A percentile compares a stretch with the other conserved stretches of the same genome.
Evolutionary conservation across 306 rosid genomes (phyloP).

Genomic region (Fragaria nilgerrensis): DNA sequence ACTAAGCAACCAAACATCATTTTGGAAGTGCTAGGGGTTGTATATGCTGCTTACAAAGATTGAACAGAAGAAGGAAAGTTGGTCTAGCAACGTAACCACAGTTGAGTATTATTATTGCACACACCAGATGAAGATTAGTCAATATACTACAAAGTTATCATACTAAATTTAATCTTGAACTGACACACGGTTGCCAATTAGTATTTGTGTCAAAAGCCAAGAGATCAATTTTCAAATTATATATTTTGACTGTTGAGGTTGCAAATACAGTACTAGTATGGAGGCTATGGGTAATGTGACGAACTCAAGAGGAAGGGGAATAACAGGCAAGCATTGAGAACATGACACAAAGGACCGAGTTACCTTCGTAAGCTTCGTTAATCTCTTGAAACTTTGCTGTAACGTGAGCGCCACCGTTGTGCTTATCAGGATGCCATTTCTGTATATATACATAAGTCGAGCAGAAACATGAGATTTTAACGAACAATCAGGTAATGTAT

Average conservation of each 20-base stretch:
- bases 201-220: constrained; percentile 2
- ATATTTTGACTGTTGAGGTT: constrained; percentile 11
- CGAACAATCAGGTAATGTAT: constrained; percentile 7
- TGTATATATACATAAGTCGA: constrained; percentile 25
- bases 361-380: constrained; percentile 72
- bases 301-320: background rate
- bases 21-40: background rate
- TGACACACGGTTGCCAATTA: background rate
- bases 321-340: constrained; percentile 15
- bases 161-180: background rate
- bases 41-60: background rate
- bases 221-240: background rate
- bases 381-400: constrained; percentile 77
- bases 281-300: background rate
- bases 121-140: background rate
- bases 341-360: constrained; percentile 1
- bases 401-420: constrained; percentile 46
- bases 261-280: background rate
- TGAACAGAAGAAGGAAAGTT: background rate
- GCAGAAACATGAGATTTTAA: constrained; percentile 21
- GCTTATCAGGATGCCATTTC: constrained; percentile 91
- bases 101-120: background rate
- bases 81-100: background rate
- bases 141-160: background rate
- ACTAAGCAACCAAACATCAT: background rate